Evolutionary conservation across 2,329 filamentous ascomycete species (phyloP).

Genomic region (Polytolypa hystricis): DNA sequence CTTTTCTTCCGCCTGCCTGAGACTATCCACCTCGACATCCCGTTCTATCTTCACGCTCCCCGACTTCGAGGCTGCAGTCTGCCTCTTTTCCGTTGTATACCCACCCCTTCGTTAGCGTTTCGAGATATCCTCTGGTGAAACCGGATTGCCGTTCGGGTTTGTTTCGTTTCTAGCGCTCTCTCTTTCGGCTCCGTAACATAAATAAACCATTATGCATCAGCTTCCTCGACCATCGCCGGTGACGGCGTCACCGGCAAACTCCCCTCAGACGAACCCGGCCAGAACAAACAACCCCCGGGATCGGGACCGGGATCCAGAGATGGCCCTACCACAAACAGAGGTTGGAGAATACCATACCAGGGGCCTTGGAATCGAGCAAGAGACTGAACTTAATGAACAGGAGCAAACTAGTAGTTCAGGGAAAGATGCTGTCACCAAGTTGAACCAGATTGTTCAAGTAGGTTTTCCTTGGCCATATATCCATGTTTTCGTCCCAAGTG

Average conservation of each 20-base stretch:
- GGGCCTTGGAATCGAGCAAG: constrained; percentile 41
- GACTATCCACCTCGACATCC: constrained; percentile 14
- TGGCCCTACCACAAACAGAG: constrained; percentile 43
- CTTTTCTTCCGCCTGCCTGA: constrained; percentile 26
- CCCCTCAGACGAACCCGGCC: constrained; percentile 59
- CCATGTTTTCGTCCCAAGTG: not conserved
- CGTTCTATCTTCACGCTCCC: too few relatives aligned
- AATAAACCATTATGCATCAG: constrained; percentile 63
- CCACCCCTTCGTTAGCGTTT: too few relatives aligned
- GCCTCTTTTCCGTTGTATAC: too few relatives aligned
- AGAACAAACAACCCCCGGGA: constrained; percentile 73
- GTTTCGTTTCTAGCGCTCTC: constrained; percentile 2
- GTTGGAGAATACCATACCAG: constrained; percentile 39
- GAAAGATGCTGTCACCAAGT: constrained; percentile 61
- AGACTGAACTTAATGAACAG: constrained; percentile 31
- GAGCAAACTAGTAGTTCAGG: constrained; percentile 41
- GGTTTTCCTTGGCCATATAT: too few relatives aligned
- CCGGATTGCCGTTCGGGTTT: not conserved
- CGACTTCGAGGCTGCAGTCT: too few relatives aligned
- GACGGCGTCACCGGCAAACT: constrained; percentile 60
- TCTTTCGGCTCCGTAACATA: constrained; percentile 1
- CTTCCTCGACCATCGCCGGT: constrained; percentile 66
- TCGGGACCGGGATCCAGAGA: constrained; percentile 37
- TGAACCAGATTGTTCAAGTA: constrained; percentile 92
- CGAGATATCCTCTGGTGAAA: too few relatives aligned